Evolutionary conservation across 2,329 filamentous ascomycete species (phyloP).

Genomic region (Claviceps arundinis): DNA sequence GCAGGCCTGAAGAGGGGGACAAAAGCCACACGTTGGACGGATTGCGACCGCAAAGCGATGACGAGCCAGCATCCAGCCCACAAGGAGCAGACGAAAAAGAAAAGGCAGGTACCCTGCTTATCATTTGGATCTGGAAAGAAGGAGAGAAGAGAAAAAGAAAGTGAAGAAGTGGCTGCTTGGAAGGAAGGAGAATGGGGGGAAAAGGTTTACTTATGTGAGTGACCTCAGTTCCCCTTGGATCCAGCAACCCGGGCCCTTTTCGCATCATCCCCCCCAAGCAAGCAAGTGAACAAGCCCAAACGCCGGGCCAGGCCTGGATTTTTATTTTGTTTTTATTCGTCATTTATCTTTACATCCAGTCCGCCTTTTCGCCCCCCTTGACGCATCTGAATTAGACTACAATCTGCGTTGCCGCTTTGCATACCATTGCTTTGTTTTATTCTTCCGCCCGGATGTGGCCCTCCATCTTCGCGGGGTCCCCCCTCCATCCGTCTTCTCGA

Average conservation of each 20-base stretch:
- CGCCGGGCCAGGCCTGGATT: constrained; percentile 4
- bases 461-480: background rate
- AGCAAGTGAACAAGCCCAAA: constrained; percentile 2
- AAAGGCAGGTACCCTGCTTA: background rate
- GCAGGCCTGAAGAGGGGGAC: no score
- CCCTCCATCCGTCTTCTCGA: background rate
- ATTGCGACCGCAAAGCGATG: background rate
- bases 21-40: no score
- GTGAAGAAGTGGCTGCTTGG: constrained; percentile 12
- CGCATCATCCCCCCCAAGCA: constrained; percentile 3
- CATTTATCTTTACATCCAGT: background rate
- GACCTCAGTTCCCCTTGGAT: constrained; percentile 8
- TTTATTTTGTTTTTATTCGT: background rate
- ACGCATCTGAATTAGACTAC: background rate
- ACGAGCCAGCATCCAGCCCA: constrained; percentile 5
- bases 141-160: constrained; percentile 12
- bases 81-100: background rate
- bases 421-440: background rate
- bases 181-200: constrained; percentile 18
- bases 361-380: background rate
- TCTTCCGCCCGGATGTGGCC: background rate
- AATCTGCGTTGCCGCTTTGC: background rate
- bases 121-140: constrained; percentile 13
- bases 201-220: constrained; percentile 24
- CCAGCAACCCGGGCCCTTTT: constrained; percentile 5